Evolutionary conservation across 805 yeast species (phyloP), one percentile per base, ranked within the genome.

Genomic region (Candida sithepensis): DNA sequence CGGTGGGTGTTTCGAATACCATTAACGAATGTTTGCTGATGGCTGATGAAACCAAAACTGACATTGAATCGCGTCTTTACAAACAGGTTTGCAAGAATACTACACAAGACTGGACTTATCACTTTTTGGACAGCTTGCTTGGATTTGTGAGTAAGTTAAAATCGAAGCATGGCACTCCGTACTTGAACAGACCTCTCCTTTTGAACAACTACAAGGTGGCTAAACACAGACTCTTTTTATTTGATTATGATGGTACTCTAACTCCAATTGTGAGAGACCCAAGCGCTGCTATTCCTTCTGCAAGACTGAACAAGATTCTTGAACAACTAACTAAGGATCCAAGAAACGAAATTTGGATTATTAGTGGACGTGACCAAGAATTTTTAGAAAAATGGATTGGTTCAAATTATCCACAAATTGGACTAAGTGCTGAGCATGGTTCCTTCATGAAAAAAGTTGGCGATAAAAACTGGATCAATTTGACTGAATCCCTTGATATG

Each of bases 231-330:
- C 68, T 94, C 49, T 89, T 94, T 58, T 66, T 94, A 57, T 91
- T 94, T 68, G 99, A 94, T 68, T 94, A 94, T 64, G 99, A 94
- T 64, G 99, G 99, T 24, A 94, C 99, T 1, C 73, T 94, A 56
- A 89, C 99, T 0, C 98, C 98, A 13, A 94, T 94, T 61, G 99
- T 94, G 3, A 78, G 82, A 36, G 98, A 94, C 58, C 99, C 99
- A 2, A 89, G 92, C n/a, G 97, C 98, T 0, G 99, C 99, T 0
- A 86, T 94, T 38, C 99, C 99, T 2, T 82, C 96, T 0, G 82
- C 84, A 3, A 75, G 85, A 55, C 72, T 94, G 40, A 73, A 79
- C 45, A 66, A 72, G 8, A 79, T 85, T 12, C 66, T 94, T 49
- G 72, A 77, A 23, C 70, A 73, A 26, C 72, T 94, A 45, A 73